Conservation (phyloP, 2,329 filamentous ascomycete species). For the Aspergillus tamarii region DNA sequence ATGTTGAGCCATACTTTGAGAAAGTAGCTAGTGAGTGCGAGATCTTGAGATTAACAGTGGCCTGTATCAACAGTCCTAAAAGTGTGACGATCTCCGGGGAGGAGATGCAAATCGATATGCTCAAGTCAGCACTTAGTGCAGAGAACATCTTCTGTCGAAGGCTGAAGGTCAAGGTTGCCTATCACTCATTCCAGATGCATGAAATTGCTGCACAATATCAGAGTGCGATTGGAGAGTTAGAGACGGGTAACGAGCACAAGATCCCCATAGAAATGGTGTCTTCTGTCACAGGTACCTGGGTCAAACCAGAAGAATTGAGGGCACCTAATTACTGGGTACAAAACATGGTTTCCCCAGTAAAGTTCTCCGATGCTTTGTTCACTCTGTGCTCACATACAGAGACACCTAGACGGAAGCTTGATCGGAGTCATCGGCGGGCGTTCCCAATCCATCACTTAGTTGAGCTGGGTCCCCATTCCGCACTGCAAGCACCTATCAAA, state of each 20-base stretch:
- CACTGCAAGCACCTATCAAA: slow-evolving; percentile 33
- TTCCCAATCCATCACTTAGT: slow-evolving; percentile 25
- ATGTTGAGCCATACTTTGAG: slow-evolving; percentile 4
- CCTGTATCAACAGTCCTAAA: slow-evolving; percentile 24
- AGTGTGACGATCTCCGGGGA: slow-evolving; percentile 27
- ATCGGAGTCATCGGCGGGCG: neutral
- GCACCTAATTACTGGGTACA: slow-evolving; percentile 34
- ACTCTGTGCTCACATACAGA: neutral
- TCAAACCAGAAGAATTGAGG: slow-evolving; percentile 9
- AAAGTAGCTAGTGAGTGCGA: neutral
- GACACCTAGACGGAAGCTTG: neutral
- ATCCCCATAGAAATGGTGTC: slow-evolving; percentile 21
- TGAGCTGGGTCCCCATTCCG: slow-evolving; percentile 38
- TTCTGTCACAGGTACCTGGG: slow-evolving; percentile 12
- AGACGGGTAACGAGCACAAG: neutral
- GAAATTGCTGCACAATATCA: slow-evolving; percentile 11
- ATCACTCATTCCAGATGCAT: slow-evolving; percentile 26
- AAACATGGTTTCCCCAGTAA: slow-evolving; percentile 37
- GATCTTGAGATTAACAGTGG: slow-evolving; percentile 18
- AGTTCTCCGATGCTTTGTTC: slow-evolving; percentile 24
- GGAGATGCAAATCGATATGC: slow-evolving; percentile 11
- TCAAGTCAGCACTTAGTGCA: slow-evolving; percentile 6
- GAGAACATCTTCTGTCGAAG: slow-evolving; percentile 16
- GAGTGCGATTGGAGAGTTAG: neutral
- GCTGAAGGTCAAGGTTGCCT: slow-evolving; percentile 21